These are phyloP conservation scores for Diplocarpon mali DNA, from an alignment of 2,329 filamentous ascomycete species.

Conservation along the genomic window DNA sequence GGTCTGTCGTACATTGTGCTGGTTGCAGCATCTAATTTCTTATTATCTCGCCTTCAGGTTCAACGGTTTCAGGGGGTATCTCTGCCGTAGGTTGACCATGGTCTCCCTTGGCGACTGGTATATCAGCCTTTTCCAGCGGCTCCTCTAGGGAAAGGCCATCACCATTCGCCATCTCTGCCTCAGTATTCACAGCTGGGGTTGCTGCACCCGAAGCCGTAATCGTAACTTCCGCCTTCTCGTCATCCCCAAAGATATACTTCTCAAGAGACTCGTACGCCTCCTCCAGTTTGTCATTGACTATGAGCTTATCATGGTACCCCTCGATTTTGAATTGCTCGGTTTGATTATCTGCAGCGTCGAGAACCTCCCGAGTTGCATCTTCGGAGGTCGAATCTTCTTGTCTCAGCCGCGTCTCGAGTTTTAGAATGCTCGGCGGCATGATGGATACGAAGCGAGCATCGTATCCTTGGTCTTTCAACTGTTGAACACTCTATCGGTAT, in stretches of 20 bases:
- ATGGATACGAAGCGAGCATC: slow-evolving; percentile 44
- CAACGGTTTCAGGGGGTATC: not conserved
- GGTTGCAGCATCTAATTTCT: not conserved
- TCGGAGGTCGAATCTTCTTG: slow-evolving; percentile 29
- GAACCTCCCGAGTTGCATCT: slow-evolving; percentile 28
- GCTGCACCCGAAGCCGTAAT: not conserved
- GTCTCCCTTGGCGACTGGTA: too few relatives aligned
- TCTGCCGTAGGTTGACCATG: too few relatives aligned
- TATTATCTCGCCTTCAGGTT: not conserved
- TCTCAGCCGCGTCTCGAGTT: slow-evolving; percentile 33
- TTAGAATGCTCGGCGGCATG: slow-evolving; percentile 31
- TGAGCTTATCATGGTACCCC: slow-evolving; percentile 39
- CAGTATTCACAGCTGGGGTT: slow-evolving; percentile 3
- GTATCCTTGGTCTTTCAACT: slow-evolving; percentile 46
- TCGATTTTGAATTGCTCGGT: slow-evolving; percentile 34
- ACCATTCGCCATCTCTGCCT: slow-evolving; percentile 11
- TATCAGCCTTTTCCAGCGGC: too few relatives aligned
- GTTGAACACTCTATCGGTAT: slow-evolving; percentile 37
- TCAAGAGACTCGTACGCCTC: slow-evolving; percentile 38
- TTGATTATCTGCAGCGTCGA: slow-evolving; percentile 28
- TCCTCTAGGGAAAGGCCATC: slow-evolving; percentile 1
- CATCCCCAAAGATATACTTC: slow-evolving; percentile 34
- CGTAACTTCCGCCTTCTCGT: slow-evolving; percentile 3
- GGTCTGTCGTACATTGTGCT: slow-evolving; percentile 5
- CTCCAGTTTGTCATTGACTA: slow-evolving; percentile 41